Conservation (phyloP, 345 rosid species). For the Erucastrum elatum region DNA sequence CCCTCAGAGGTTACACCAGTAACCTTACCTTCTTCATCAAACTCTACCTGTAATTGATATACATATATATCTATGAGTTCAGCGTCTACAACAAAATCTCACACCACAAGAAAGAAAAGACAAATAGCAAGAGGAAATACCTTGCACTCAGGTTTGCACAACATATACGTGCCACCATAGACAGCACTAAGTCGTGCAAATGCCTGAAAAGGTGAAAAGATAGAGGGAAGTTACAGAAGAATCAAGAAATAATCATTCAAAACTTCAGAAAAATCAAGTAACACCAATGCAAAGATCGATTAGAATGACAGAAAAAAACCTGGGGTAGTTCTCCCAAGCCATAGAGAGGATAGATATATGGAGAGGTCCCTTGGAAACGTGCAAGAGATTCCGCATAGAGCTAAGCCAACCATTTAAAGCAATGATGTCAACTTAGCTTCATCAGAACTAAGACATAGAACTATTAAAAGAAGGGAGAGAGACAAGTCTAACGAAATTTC, state of each 20-base stretch:
- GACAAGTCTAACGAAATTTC: background rate
- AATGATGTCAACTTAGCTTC: slow-evolving; percentile 22
- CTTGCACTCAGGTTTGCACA: slow-evolving; percentile 93
- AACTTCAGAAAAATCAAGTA: slow-evolving; percentile 4
- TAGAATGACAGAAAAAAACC: slow-evolving; percentile 49
- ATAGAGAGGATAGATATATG: slow-evolving; percentile 86
- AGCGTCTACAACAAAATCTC: slow-evolving; percentile 9
- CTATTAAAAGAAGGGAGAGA: background rate
- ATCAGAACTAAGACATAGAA: background rate
- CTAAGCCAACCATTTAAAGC: slow-evolving; percentile 42
- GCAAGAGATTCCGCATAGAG: slow-evolving; percentile 93
- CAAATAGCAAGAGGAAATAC: slow-evolving; percentile 38
- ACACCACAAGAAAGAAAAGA: slow-evolving; percentile 5
- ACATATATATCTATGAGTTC: slow-evolving; percentile 10
- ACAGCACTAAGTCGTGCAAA: slow-evolving; percentile 97
- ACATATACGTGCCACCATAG: slow-evolving; percentile 95
- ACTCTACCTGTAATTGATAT: slow-evolving; percentile 65
- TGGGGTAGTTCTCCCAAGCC: slow-evolving; percentile 94
- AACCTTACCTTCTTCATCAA: slow-evolving; percentile 71
- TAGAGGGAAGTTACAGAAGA: slow-evolving; percentile 23
- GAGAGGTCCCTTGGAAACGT: slow-evolving; percentile 91
- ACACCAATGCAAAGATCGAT: background rate
- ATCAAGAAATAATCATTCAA: background rate
- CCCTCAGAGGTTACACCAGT: slow-evolving; percentile 83
- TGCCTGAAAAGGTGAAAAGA: slow-evolving; percentile 50